Conservation (phyloP, 2,329 filamentous ascomycete genomes). For the Alternaria ventricosa region DNA sequence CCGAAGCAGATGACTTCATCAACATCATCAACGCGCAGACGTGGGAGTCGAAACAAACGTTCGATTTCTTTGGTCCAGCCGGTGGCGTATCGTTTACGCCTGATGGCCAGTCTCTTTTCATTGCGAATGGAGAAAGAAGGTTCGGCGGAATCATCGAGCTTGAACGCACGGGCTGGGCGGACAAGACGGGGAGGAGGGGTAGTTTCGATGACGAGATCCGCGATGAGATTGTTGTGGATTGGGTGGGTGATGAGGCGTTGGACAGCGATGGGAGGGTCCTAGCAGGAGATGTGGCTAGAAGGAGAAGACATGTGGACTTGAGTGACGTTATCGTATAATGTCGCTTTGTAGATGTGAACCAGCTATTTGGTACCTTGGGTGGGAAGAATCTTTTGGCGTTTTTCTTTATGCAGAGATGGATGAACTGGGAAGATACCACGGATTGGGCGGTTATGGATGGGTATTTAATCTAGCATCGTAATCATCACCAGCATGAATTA, state of each 20-base stretch:
- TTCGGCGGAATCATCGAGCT: slow-evolving; percentile 73
- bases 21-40: slow-evolving; percentile 72
- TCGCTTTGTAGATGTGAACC: slow-evolving; percentile 36
- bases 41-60: slow-evolving; percentile 69
- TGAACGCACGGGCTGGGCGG: slow-evolving; percentile 54
- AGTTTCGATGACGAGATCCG: slow-evolving; percentile 1
- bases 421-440: slow-evolving; percentile 15
- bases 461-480: neutral
- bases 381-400: neutral
- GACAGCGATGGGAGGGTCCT: slow-evolving; percentile 14
- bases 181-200: slow-evolving; percentile 13
- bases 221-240: slow-evolving; percentile 28
- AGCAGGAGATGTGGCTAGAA: slow-evolving; percentile 22
- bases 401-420: neutral
- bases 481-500: neutral
- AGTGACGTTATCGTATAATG: slow-evolving; percentile 36
- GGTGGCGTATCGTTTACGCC: slow-evolving; percentile 72
- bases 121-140: slow-evolving; percentile 69
- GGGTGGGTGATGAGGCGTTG: slow-evolving; percentile 31
- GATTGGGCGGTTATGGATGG: slow-evolving; percentile 1
- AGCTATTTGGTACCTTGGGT: neutral
- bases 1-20: slow-evolving; percentile 77
- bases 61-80: slow-evolving; percentile 78
- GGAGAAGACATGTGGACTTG: slow-evolving; percentile 34
- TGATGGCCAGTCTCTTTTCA: slow-evolving; percentile 70